Evolutionary conservation across 805 yeast genomes (phyloP).

Genomic region (Yamadazyma nakazawae): DNA sequence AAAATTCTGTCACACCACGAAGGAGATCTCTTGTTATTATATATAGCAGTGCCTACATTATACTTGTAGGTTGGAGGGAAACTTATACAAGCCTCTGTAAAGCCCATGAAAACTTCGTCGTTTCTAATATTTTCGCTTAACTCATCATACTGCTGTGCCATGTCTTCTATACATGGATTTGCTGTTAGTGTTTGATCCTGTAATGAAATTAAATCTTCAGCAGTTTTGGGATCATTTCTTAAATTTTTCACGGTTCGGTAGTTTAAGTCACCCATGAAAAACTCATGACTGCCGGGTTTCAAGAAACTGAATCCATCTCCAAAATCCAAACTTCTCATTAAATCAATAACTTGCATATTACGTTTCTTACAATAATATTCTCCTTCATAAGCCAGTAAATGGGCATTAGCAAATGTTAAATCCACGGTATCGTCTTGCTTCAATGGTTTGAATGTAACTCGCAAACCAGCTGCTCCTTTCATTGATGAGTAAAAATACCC

Average conservation of each 20-base stretch:
- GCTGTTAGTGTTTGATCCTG: conserved; percentile 19
- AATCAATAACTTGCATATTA: conserved; percentile 46
- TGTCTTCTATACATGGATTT: conserved; percentile 13
- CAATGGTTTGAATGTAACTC: conserved; percentile 38
- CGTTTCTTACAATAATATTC: conserved; percentile 43
- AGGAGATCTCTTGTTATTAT: conserved; percentile 60
- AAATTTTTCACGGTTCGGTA: conserved; percentile 51
- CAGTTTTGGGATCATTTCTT: conserved; percentile 5
- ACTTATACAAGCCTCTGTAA: conserved; percentile 58
- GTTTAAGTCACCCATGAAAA: conserved; percentile 83
- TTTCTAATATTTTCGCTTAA: conserved; percentile 38
- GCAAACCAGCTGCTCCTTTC: conserved; percentile 71
- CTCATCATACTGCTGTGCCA: conserved; percentile 47
- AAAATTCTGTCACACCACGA: conserved; percentile 91
- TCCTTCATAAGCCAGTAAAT: conserved; percentile 80
- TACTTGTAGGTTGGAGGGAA: conserved; percentile 85
- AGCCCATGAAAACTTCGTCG: conserved; percentile 54
- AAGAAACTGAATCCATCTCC: conserved; percentile 53
- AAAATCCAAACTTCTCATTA: conserved; percentile 56
- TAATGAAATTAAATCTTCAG: conserved; percentile 21
- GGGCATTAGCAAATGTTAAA: conserved; percentile 66
- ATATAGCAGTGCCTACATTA: conserved; percentile 46
- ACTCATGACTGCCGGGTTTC: conserved; percentile 54
- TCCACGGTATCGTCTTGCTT: conserved; percentile 24
- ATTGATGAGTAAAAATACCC: conserved; percentile 62